Evolutionary conservation across 306 rosid genomes (phyloP), one percentile per base, ranked within the genome.

Genomic region (Lablab purpureus): DNA sequence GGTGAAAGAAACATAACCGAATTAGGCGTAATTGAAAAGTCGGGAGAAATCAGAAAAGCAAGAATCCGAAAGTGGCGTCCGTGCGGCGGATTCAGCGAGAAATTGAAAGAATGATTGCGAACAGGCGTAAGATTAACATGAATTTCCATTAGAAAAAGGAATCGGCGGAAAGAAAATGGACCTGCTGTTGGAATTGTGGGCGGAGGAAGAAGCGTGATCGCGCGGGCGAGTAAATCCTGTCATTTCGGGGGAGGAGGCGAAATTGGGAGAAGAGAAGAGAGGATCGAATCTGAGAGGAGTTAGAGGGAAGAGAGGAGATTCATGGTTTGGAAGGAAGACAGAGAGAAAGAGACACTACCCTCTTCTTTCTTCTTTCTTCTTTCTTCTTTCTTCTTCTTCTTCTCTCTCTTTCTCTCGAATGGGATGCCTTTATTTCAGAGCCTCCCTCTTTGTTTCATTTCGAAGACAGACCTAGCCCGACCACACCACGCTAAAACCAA

Each of bases 151-250:
- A 0, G 0, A n/a, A 18, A 27, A 30, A 28, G 0, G 60, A 49
- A 59, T 47, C 19, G 80, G 68, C 1, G 23, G 6, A 54, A 19
- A 34, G 1, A 40, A 49, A 78, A 73, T 62, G 71, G 25, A 90
- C 97, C 97, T 82, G 82, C 68, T 71, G 62, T 50, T 85, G 23
- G 78, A 87, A 71, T 69, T 78, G 40, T 37, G 64, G 6, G 68
- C 27, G 13, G 87, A 77, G 64, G 89, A 79, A 15, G 88, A 71
- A 17, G 85, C 17, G 71, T 66, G 93, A 82, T 92, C 93, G 46
- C 63, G 73, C 51, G 82, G 78, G 18, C 75, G 84, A 21, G 88
- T 68, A 52, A 86, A 63, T 73, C 85, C 91, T 76, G 81, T 63
- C 89, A 85, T 89, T 21, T 21, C 21, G 60, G 5, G 60, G 6